Percentiles rank a stretch among this genome's conserved stretches.
Evolutionary conservation across 2,329 filamentous ascomycete genomes (phyloP).

Genomic region (Alternaria gansuensis): DNA sequence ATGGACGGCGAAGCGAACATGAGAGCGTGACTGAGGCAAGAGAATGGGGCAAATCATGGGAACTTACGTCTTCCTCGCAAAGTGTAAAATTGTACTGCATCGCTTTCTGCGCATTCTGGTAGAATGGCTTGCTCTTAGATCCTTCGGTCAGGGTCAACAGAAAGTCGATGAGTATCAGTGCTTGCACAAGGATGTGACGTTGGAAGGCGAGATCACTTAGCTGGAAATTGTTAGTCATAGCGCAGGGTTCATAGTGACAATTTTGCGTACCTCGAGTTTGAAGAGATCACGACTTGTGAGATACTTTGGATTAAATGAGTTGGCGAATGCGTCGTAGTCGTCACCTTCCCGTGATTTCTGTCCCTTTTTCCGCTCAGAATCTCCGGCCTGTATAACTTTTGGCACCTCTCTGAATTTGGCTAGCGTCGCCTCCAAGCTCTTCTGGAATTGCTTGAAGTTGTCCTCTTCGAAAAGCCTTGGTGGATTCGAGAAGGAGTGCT

Average conservation of each 20-base stretch:
- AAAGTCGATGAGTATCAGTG: constrained; percentile 93
- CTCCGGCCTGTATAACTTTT: constrained; percentile 72
- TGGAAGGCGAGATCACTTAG: constrained; percentile 94
- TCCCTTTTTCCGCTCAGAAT: constrained; percentile 68
- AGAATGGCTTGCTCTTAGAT: constrained; percentile 79
- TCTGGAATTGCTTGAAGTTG: constrained; percentile 72
- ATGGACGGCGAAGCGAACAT: constrained; percentile 30
- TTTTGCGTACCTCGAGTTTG: constrained; percentile 77
- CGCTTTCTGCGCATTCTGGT: constrained; percentile 80
- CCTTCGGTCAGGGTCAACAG: constrained; percentile 86
- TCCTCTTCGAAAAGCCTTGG: constrained; percentile 77
- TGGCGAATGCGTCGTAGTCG: constrained; percentile 70
- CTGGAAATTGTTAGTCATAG: constrained; percentile 57
- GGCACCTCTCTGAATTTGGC: constrained; percentile 77
- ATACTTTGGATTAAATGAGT: constrained; percentile 95
- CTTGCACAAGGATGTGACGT: constrained; percentile 92
- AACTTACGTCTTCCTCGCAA: constrained; percentile 81
- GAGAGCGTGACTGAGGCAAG: constrained; percentile 26
- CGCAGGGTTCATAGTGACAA: constrained; percentile 27
- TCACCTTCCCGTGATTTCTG: constrained; percentile 70
- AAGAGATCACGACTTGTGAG: constrained; percentile 97
- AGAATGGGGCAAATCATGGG: constrained; percentile 23
- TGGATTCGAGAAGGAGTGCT: constrained; percentile 90
- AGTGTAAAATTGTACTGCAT: constrained; percentile 82
- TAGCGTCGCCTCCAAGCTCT: constrained; percentile 69